phyloP scores from a whole-genome alignment of 768 basidiomycete genomes.

The Agaricus bisporus region DNA sequence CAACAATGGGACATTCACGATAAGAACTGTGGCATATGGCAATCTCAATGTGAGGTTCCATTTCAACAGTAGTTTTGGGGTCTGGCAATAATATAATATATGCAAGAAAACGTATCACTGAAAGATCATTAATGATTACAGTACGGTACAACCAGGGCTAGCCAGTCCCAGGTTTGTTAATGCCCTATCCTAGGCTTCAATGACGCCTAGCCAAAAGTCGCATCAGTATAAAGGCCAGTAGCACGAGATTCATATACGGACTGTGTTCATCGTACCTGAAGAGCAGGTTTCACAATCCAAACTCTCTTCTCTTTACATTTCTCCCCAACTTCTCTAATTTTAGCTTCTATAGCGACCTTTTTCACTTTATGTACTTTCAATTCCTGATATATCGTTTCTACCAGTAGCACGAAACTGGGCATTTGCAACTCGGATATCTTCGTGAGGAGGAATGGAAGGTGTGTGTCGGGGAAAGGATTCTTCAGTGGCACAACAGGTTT shows the following conservation, averaged over 20 bases:
- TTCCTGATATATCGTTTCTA: constrained; percentile 69
- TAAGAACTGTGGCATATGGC: too few species aligned
- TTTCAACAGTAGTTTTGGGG: too few species aligned
- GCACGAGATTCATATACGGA: not conserved
- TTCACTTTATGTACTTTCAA: constrained; percentile 66
- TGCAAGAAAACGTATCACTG: too few species aligned
- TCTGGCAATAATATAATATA: too few species aligned
- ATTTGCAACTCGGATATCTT: constrained; percentile 59
- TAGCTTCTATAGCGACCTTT: constrained; percentile 80
- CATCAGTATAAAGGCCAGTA: not conserved
- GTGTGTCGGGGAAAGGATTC: constrained; percentile 61
- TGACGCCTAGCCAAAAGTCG: not conserved
- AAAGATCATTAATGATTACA: too few species aligned
- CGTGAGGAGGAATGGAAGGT: constrained; percentile 53
- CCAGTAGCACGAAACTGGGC: constrained; percentile 55
- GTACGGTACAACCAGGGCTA: too few species aligned
- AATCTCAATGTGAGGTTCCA: too few species aligned
- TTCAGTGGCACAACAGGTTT: constrained; percentile 36
- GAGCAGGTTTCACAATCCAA: constrained; percentile 60
- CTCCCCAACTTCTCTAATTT: constrained; percentile 70
- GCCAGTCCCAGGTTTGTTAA: too few species aligned
- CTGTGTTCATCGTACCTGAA: constrained; percentile 15
- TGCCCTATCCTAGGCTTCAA: not conserved
- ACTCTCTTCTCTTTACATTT: constrained; percentile 68
- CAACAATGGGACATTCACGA: too few species aligned